These are phyloP conservation scores for Aristolochia californica DNA, from an alignment of 164 flowering plant species.

Conservation along the genomic window DNA sequence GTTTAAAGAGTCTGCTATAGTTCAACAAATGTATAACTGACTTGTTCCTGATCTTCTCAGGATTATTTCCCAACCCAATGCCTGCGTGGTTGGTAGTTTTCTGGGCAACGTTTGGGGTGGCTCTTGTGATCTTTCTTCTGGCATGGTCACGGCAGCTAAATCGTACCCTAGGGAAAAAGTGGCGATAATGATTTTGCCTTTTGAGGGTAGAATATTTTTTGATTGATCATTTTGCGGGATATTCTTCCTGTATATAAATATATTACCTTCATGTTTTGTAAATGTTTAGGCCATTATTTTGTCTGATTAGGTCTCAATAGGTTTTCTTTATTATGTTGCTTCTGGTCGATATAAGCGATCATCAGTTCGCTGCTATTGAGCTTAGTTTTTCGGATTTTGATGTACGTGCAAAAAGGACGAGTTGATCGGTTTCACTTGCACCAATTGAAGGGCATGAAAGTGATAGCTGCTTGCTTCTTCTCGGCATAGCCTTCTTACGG, in stretches of 20 bases:
- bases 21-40: too few species aligned
- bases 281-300: constrained; percentile 15
- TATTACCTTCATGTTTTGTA: constrained; percentile 31
- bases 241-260: constrained; percentile 38
- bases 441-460: too few species aligned
- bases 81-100: constrained; percentile 67
- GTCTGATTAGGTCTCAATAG: too few species aligned
- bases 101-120: constrained; percentile 49
- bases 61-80: constrained; percentile 79
- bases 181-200: constrained; percentile 23
- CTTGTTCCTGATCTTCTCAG: constrained; percentile 21
- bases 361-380: too few species aligned
- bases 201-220: constrained; percentile 24
- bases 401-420: too few species aligned
- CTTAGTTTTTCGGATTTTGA: too few species aligned
- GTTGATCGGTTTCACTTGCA: too few species aligned
- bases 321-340: too few species aligned
- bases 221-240: constrained; percentile 15
- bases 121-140: constrained; percentile 36
- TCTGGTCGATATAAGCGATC: too few species aligned
- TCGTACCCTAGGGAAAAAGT: constrained; percentile 41
- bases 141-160: constrained; percentile 83
- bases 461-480: too few species aligned
- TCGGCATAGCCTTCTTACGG: too few species aligned
- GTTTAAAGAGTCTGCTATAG: background rate